Evolutionary conservation across 139 green algal species (phyloP), one percentile per base, ranked within the genome.

Genomic region (Picochlorum costavermella): DNA sequence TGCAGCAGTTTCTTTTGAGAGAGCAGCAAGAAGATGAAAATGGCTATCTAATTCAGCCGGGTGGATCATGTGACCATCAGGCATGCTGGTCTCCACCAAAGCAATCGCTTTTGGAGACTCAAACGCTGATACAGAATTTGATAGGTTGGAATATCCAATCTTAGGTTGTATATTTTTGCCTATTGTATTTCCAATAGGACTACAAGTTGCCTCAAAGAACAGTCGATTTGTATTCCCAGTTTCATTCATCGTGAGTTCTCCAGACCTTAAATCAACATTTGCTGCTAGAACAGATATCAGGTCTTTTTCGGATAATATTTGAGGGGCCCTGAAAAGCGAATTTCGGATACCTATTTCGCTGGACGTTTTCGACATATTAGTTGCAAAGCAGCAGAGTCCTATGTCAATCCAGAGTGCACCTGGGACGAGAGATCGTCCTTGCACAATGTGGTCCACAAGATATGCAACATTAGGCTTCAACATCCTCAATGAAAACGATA

Each of bases 371-470:
- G 9, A 4, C 12, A 29, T 6, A 23, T 56, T 30, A n/a, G 10
- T 28, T 17, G 70, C 2, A 71, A 57, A 0, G 84, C 84, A 6
- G 70, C 57, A 40, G 11, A 40, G 33, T 40, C 40, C 68, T 9
- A 36, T 46, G 30, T 73, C 68, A 10, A 78, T 44, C 44, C 70
- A 65, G 43, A 45, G 66, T 20, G 72, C 40, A 2, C n/a, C 67
- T 9, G 72, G 37, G 14, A 23, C 74, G 56, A 57, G 26, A 4
- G 49, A n/a, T 0, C 45, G 36, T 2, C 61, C 68, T 12, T 55
- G 48, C 0, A 55, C 14, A 23, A 10, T 23, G 40, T 81, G 74
- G 45, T 74, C 72, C 26, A 29, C 25, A 20, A 73, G 16, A 43
- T 58, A 81, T 50, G 44, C 48, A 9, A 64, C 37, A 4, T 33